A percentile compares a stretch with the other conserved stretches of the same genome.
Evolutionary conservation across 768 basidiomycete species (phyloP).

Genomic region (Boletus sp.): DNA sequence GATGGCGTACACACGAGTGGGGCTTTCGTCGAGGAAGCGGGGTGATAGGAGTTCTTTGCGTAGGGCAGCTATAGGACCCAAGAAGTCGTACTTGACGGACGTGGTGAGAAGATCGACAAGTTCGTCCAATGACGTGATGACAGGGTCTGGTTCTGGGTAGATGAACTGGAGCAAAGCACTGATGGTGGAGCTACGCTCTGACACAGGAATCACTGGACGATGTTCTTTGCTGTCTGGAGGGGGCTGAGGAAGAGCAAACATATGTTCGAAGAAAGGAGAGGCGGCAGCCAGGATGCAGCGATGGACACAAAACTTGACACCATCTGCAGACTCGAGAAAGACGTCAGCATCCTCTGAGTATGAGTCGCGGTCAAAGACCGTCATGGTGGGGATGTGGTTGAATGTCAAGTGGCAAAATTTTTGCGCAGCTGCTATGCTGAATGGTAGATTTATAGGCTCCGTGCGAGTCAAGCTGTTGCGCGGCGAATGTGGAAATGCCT

Average conservation of each 20-base stretch:
- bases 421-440: background rate
- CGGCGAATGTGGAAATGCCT: background rate
- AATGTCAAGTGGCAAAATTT: background rate
- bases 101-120: conserved; percentile 49
- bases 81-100: conserved; percentile 65
- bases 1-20: conserved; percentile 68
- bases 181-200: conserved; percentile 47
- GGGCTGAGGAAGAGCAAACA: conserved; percentile 66
- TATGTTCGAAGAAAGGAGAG: conserved; percentile 66
- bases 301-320: conserved; percentile 58
- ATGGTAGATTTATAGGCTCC: conserved; percentile 21
- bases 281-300: conserved; percentile 58
- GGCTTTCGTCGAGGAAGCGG: conserved; percentile 44
- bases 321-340: conserved; percentile 45
- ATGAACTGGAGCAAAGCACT: conserved; percentile 55
- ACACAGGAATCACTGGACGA: conserved; percentile 51
- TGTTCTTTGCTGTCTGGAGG: conserved; percentile 22
- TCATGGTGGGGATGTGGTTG: conserved; percentile 23
- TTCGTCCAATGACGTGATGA: conserved; percentile 50
- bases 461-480: conserved; percentile 5
- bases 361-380: conserved; percentile 36
- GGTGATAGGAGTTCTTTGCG: conserved; percentile 51
- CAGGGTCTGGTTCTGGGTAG: conserved; percentile 60
- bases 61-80: conserved; percentile 44
- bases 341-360: conserved; percentile 51